phyloP scores from a whole-genome alignment of 2,329 filamentous ascomycete genomes.

The Trichoderma atrobrunneum region DNA sequence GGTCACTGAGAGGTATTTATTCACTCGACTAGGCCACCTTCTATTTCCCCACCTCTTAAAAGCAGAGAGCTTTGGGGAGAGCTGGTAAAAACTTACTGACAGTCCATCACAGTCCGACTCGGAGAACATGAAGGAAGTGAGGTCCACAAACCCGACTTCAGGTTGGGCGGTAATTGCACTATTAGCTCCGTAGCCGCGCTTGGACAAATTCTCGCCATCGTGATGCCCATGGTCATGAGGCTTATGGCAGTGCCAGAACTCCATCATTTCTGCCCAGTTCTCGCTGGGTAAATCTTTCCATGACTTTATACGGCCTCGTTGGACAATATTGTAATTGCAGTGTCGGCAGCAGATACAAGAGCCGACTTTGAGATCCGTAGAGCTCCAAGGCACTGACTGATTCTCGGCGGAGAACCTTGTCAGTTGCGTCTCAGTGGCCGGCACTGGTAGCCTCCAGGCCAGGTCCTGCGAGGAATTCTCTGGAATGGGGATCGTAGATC shows the following conservation, averaged over 20 bases:
- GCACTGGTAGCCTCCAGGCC: slow-evolving; percentile 55
- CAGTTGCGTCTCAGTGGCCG: slow-evolving; percentile 25
- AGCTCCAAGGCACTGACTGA: slow-evolving; percentile 55
- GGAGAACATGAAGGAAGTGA: slow-evolving; percentile 70
- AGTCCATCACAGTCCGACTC: slow-evolving; percentile 59
- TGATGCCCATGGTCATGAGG: slow-evolving; percentile 59
- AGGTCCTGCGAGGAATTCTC: slow-evolving; percentile 34
- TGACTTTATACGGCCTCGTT: slow-evolving; percentile 38
- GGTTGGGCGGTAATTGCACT: slow-evolving; percentile 65
- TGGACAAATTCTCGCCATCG: slow-evolving; percentile 48
- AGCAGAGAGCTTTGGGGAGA: neutral
- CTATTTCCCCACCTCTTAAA: slow-evolving; percentile 44
- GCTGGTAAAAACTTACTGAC: slow-evolving; percentile 33
- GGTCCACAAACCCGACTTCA: slow-evolving; percentile 75
- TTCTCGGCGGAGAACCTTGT: slow-evolving; percentile 33
- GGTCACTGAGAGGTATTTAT: slow-evolving; percentile 46
- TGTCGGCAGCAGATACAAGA: slow-evolving; percentile 44
- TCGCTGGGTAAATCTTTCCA: slow-evolving; percentile 97
- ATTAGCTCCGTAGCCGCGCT: slow-evolving; percentile 80
- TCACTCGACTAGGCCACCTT: slow-evolving; percentile 56
- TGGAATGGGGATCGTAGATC: slow-evolving; percentile 38
- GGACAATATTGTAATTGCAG: slow-evolving; percentile 41
- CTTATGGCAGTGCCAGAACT: slow-evolving; percentile 99
- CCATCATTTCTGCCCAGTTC: slow-evolving; percentile 99
- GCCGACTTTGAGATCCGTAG: slow-evolving; percentile 43